These are phyloP conservation scores for Porcisia deanei DNA, from an alignment of 208 protist species.

Conservation along the genomic window DNA sequence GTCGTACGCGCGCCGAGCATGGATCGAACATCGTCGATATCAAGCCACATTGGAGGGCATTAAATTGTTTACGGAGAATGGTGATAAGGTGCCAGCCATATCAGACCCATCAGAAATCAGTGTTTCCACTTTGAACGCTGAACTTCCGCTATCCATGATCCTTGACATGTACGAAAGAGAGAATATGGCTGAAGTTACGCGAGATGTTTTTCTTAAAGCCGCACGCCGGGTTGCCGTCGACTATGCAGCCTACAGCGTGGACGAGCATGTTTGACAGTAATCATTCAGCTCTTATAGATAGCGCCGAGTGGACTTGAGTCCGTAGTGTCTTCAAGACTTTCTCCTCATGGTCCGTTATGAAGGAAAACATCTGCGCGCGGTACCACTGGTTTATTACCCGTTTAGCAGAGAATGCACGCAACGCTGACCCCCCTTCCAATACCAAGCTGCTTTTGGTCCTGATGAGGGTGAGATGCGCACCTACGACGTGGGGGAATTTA, in stretches of 20 bases:
- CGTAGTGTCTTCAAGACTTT: constrained; percentile 2
- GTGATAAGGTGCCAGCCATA: constrained; percentile 22
- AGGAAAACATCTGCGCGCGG: neutral
- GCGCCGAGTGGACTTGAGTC: neutral
- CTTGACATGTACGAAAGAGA: constrained; percentile 40
- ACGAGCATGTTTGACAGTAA: neutral
- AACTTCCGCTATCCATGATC: constrained; percentile 35
- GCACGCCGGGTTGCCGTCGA: constrained; percentile 31
- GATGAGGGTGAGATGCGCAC: neutral
- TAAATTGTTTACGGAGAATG: constrained; percentile 20
- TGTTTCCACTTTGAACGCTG: constrained; percentile 15
- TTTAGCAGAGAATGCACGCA: no score
- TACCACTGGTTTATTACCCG: neutral
- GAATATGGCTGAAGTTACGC: constrained; percentile 37
- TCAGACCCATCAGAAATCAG: constrained; percentile 28
- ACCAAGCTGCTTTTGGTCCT: neutral
- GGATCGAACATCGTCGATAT: constrained; percentile 34
- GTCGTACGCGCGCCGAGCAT: constrained; percentile 43
- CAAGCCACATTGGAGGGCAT: constrained; percentile 24
- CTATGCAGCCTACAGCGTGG: neutral
- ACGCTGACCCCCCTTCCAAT: neutral
- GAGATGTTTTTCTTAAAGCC: constrained; percentile 48
- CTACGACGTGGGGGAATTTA: neutral
- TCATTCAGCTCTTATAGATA: neutral
- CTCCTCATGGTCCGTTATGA: neutral